A percentile compares a stretch with the other conserved stretches of the same genome.
Evolutionary conservation across 1,284 basidiomycete species (phyloP).

Genomic region (Cerioporus squamosus): DNA sequence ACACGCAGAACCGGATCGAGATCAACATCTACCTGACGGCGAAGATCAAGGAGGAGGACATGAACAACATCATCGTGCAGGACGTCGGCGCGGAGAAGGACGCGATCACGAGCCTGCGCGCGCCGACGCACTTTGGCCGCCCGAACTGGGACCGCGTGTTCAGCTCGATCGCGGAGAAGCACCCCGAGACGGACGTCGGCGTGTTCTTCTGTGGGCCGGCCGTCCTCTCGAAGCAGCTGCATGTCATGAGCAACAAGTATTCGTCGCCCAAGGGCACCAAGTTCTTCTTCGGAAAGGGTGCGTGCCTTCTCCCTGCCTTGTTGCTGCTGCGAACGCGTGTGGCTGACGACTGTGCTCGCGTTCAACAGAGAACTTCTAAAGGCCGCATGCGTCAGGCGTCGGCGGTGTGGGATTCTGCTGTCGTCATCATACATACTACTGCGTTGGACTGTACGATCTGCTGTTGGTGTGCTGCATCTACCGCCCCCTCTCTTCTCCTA

Average conservation of each 20-base stretch:
- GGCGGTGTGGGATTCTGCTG: background rate
- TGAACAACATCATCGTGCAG: conserved; percentile 88
- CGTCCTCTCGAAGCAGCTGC: conserved; percentile 70
- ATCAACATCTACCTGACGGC: conserved; percentile 92
- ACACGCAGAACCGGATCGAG: conserved; percentile 80
- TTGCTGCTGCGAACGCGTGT: too few relatives aligned
- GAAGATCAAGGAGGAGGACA: conserved; percentile 85
- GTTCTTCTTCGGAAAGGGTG: conserved; percentile 89
- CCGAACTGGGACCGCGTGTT: conserved; percentile 94
- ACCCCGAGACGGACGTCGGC: conserved; percentile 84
- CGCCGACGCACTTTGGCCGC: conserved; percentile 91
- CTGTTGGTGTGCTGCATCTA: conserved; percentile 4
- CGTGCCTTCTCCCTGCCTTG: conserved; percentile 17
- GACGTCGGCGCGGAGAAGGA: conserved; percentile 90
- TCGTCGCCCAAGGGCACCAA: conserved; percentile 80
- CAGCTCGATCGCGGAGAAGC: conserved; percentile 73
- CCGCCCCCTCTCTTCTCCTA: background rate
- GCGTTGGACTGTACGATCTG: conserved; percentile 16
- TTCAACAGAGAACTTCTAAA: conserved; percentile 39
- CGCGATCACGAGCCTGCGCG: conserved; percentile 81
- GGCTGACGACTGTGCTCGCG: background rate
- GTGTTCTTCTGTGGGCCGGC: conserved; percentile 87
- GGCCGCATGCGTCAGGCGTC: conserved; percentile 7
- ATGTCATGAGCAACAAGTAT: conserved; percentile 83
- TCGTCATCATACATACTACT: background rate